Conservation (phyloP, 805 yeast genomes). For the Komagataella pseudopastoris region DNA sequence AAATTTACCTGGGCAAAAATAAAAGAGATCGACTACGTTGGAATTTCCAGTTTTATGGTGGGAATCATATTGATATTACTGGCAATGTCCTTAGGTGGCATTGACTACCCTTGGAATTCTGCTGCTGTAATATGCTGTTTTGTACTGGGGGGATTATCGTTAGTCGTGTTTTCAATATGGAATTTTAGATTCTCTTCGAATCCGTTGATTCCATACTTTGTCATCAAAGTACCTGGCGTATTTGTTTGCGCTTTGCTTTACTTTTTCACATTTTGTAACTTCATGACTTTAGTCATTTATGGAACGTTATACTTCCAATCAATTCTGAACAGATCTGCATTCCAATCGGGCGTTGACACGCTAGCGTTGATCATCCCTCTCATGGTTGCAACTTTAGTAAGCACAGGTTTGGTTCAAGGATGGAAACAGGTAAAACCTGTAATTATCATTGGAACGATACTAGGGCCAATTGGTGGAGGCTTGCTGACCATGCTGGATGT, state of each 20-base stretch:
- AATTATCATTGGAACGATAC: constrained; percentile 20
- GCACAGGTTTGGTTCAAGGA: constrained; percentile 24
- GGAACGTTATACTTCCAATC: constrained; percentile 36
- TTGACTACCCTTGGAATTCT: constrained; percentile 36
- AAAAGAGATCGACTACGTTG: constrained; percentile 29
- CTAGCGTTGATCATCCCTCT: constrained; percentile 31
- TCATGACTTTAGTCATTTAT: constrained; percentile 30
- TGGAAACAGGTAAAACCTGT: constrained; percentile 27
- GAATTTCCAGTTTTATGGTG: constrained; percentile 25
- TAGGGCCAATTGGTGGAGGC: constrained; percentile 33
- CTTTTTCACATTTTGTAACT: constrained; percentile 15
- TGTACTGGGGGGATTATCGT: constrained; percentile 27
- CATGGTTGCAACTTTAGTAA: constrained; percentile 22
- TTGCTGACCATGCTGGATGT: constrained; percentile 25
- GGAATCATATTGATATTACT: constrained; percentile 31
- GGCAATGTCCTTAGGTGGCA: constrained; percentile 41
- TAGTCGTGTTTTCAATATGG: constrained; percentile 22
- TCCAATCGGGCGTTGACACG: constrained; percentile 31
- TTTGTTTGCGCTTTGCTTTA: constrained; percentile 9
- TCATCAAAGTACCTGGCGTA: constrained; percentile 23
- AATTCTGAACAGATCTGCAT: constrained; percentile 25
- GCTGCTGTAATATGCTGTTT: constrained; percentile 37
- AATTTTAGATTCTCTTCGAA: constrained; percentile 25
- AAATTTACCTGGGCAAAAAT: neutral
- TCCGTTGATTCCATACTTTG: constrained; percentile 32